Base-by-base conservation (phyloP, 306 rosid species). In the Acacia confusa region DNA sequence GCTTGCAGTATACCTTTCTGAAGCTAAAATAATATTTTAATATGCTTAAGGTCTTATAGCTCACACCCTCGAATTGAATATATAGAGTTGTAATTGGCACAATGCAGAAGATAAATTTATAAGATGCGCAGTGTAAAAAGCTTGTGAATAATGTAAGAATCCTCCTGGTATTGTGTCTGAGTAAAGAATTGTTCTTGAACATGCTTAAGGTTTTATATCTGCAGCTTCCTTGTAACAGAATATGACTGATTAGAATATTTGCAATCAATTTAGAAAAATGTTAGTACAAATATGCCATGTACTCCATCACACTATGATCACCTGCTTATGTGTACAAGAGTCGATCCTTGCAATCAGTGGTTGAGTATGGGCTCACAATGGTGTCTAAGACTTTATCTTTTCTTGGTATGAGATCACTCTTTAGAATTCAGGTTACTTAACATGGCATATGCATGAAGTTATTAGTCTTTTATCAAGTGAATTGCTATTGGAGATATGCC, bases 401-500 rank as follows among this genome's bases (percentile, higher is more conserved):
- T 72, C 44, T n/a, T 72, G 7, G 41, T 16, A 72, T 48, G 27
- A 72, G 17, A 16, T 20, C 61, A 48, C 76, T 72, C 36, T 44
- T 71, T 20, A n/a, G 52, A 69, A 69, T 6, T 38, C 13, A 2
- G 30, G 20, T 40, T n/a, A 20, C 14, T 30, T 69, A 57, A 48
- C 16, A 41, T 71, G 8, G 48, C 44, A 68, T 38, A 40, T 40
- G 43, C 55, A 44, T 69, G 0, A 34, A 69, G 57, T 57, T 58
- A 76, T 68, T 50, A 45, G 47, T 43, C 50, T 78, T 48, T 66
- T n/a, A 47, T 45, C 38, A 5, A 38, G 25, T 44, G 60, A 32
- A 67, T 71, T 79, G 74, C 63, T 45, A 55, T 71, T 64, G 72
- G 24, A 55, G 50, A 67, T 74, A 43, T 27, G 69, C 53, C 50